Percentiles rank a stretch among this genome's conserved stretches.
Conservation (phyloP, 2,329 filamentous ascomycete genomes). For the Colletotrichum truncatum region DNA sequence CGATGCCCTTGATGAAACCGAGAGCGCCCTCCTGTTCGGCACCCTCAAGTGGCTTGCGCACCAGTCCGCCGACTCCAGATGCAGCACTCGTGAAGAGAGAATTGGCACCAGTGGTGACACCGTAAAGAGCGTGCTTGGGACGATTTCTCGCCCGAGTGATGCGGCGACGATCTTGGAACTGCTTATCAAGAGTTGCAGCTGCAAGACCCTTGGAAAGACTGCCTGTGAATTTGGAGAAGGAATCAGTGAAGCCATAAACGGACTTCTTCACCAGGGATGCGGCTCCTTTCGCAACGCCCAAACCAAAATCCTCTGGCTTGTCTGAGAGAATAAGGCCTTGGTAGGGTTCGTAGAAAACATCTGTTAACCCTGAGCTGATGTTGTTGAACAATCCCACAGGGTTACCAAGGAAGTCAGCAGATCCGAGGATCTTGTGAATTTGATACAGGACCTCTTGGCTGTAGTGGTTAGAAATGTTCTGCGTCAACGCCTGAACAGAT, state of each 20-base stretch:
- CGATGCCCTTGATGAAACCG: constrained; percentile 97
- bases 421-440: constrained; percentile 96
- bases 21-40: constrained; percentile 94
- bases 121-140: constrained; percentile 96
- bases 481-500: constrained; percentile 82
- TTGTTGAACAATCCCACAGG: constrained; percentile 98
- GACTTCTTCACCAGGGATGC: constrained; percentile 99
- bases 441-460: constrained; percentile 96
- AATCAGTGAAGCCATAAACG: constrained; percentile 96
- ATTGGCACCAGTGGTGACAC: constrained; percentile 94
- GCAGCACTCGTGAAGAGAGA: constrained; percentile 93
- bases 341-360: constrained; percentile 99
- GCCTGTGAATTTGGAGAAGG: constrained; percentile 96
- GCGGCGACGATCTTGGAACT: constrained; percentile 95
- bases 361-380: constrained; percentile 94
- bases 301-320: constrained; percentile 90
- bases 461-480: constrained; percentile 93
- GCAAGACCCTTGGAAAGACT: constrained; percentile 96
- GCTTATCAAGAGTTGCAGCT: constrained; percentile 95
- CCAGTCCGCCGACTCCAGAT: constrained; percentile 91
- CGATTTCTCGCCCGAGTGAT: constrained; percentile 93
- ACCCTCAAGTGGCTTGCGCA: constrained; percentile 92
- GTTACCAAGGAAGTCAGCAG: constrained; percentile 96
- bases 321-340: constrained; percentile 97
- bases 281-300: constrained; percentile 95